A percentile compares a stretch with the other conserved stretches of the same genome.
These are phyloP conservation scores for Trametes villosa DNA, from an alignment of 768 basidiomycete genomes.

Conservation along the genomic window DNA sequence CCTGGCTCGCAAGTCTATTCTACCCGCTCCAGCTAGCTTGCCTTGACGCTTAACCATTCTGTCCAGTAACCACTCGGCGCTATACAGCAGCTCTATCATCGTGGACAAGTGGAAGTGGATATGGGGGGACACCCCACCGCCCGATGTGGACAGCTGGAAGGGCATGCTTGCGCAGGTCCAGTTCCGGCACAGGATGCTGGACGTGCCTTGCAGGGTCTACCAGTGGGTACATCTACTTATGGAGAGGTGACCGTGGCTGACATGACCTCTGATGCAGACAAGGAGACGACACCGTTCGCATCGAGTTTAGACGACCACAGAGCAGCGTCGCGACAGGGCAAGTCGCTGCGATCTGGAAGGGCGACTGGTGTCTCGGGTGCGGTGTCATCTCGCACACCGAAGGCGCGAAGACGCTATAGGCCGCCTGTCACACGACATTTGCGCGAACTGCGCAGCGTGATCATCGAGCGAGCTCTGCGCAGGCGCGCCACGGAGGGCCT, in stretches of 20 bases:
- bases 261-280: slow-evolving; percentile 23
- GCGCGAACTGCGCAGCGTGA: neutral
- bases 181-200: slow-evolving; percentile 71
- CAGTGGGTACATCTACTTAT: slow-evolving; percentile 39
- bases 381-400: slow-evolving; percentile 56
- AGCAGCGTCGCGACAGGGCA: slow-evolving; percentile 81
- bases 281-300: slow-evolving; percentile 37
- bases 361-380: slow-evolving; percentile 82
- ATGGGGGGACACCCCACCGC: slow-evolving; percentile 64
- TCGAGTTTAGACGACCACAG: slow-evolving; percentile 62
- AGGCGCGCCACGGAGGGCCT: neutral
- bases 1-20: slow-evolving; percentile 59
- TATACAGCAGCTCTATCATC: slow-evolving; percentile 43
- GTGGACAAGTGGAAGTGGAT: slow-evolving; percentile 75
- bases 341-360: slow-evolving; percentile 73
- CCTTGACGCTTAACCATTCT: neutral
- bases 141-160: slow-evolving; percentile 40
- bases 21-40: neutral
- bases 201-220: slow-evolving; percentile 55
- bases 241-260: neutral
- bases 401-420: neutral
- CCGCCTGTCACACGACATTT: neutral
- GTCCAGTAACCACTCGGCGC: slow-evolving; percentile 60
- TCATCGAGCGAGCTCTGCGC: too few species aligned
- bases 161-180: slow-evolving; percentile 60